Evolutionary conservation across 1,284 basidiomycete species (phyloP).

Genomic region (Ustilago vetiveriae): DNA sequence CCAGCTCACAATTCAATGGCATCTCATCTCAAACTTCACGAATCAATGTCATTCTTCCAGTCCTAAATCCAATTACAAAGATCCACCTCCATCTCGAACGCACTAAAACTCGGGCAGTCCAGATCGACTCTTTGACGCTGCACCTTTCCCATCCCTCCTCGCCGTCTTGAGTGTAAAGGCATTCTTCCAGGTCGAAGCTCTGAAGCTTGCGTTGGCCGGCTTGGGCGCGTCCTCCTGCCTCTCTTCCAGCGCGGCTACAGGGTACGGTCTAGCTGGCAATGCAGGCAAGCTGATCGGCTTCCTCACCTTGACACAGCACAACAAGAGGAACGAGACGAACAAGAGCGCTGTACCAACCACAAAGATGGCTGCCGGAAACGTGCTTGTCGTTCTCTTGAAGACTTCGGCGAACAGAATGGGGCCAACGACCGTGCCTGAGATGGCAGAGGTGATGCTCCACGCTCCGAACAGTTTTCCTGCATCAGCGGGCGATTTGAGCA

Average conservation of each 20-base stretch:
- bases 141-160: conserved; percentile 1
- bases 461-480: conserved; percentile 65
- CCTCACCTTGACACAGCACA: conserved; percentile 51
- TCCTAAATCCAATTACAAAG: too few species aligned
- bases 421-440: conserved; percentile 57
- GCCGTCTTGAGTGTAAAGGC: conserved; percentile 28
- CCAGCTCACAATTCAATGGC: background rate
- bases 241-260: background rate
- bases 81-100: too few species aligned
- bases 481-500: conserved; percentile 55
- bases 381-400: conserved; percentile 47
- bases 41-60: background rate
- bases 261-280: conserved; percentile 48
- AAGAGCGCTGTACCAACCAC: conserved; percentile 41
- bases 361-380: conserved; percentile 54
- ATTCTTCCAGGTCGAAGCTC: conserved; percentile 25
- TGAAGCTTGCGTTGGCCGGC: conserved; percentile 16
- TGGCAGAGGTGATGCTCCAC: conserved; percentile 60
- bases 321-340: conserved; percentile 23
- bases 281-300: conserved; percentile 48
- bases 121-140: conserved; percentile 1
- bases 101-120: conserved; percentile 13
- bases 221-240: conserved; percentile 3
- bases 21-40: background rate
- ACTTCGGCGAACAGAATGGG: conserved; percentile 59